Base-by-base conservation (phyloP, 164 flowering plant genomes). In the Umbilicus rupestris region DNA sequence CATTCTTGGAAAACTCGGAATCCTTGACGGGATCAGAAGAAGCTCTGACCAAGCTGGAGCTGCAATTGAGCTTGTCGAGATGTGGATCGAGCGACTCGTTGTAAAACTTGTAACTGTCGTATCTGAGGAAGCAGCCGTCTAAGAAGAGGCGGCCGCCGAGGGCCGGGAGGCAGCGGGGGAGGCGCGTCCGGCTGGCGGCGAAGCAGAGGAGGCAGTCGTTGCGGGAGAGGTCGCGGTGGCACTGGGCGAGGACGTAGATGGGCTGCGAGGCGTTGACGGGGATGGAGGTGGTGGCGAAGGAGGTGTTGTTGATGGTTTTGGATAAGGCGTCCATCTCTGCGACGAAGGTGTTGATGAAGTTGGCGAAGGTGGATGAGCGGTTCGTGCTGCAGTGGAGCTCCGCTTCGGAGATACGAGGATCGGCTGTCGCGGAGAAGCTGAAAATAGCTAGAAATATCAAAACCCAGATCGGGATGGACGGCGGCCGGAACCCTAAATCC, bases 121-220 rank as follows among this genome's bases (percentile, higher is more conserved):
- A 84, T 9, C 92, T 79, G 19, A 85, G 76, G 74, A 84, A 87
- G 75, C 92, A 87, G 1, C 90, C 90, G 44, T 87, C 92, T 30
- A 85, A 75, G 70, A 46, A 84, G 35, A 87, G 68, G 33, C 77
- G 71, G n/a, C 74, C 89, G 24, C 79, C 65, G 49, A 66, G 7
- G 22, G 82, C 42, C 9, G 93, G 93, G 37, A 87, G 77, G 78
- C 96, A 90, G 44, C 81, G 73, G 3, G 92, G 93, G 65, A 88
- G 70, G 50, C 39, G 71, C 24, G 87, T 82, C 7, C 88, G 83
- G 55, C 76, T 41, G 44, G 83, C 79, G 20, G 89, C 81, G 72
- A 62, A 87, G 79, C 97, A 90, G 49, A 81, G 84, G 60, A 82
- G 83, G 76, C 97, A 90, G 28, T 87, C 93, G 7, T 79, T 77